Percentiles rank a stretch among this genome's conserved stretches.
Conservation (phyloP, 1,284 basidiomycete species). For the Moesziomyces sp. region DNA sequence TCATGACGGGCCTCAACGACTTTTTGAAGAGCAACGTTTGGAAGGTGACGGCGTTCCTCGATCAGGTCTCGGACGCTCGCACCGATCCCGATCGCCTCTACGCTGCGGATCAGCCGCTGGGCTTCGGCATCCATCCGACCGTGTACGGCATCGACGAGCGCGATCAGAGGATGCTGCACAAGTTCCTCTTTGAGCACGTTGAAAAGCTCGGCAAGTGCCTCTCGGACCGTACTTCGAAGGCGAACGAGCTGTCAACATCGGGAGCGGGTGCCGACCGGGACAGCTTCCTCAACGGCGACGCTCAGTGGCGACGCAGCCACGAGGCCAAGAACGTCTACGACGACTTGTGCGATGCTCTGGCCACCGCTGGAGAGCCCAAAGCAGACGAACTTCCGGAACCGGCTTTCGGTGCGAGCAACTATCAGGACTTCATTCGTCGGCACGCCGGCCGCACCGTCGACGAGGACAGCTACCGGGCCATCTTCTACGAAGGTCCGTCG, state of each 20-base stretch:
- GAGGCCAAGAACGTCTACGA: constrained; percentile 48
- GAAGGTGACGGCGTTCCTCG: constrained; percentile 61
- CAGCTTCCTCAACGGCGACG: constrained; percentile 5
- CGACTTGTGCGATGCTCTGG: constrained; percentile 49
- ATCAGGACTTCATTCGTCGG: constrained; percentile 55
- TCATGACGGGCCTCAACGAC: constrained; percentile 63
- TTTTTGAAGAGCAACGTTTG: constrained; percentile 62
- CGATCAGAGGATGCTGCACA: constrained; percentile 55
- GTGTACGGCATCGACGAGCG: constrained; percentile 58
- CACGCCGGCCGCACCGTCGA: constrained; percentile 55
- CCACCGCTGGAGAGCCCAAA: constrained; percentile 51
- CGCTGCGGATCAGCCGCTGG: constrained; percentile 63
- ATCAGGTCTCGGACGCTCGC: constrained; percentile 59
- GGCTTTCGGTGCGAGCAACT: constrained; percentile 36
- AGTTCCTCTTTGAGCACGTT: constrained; percentile 58
- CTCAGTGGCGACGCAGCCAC: constrained; percentile 5
- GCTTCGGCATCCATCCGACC: constrained; percentile 59
- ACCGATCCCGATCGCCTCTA: constrained; percentile 61
- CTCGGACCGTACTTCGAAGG: constrained; percentile 23
- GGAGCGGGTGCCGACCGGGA: constrained; percentile 3
- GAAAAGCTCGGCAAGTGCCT: constrained; percentile 60
- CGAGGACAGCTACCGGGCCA: constrained; percentile 45
- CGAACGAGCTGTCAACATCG: too few species aligned
- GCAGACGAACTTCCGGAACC: constrained; percentile 37
- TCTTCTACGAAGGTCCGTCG: constrained; percentile 57